Conservation (phyloP, 2,329 filamentous ascomycete genomes). For the Curvularia hawaiiensis region DNA sequence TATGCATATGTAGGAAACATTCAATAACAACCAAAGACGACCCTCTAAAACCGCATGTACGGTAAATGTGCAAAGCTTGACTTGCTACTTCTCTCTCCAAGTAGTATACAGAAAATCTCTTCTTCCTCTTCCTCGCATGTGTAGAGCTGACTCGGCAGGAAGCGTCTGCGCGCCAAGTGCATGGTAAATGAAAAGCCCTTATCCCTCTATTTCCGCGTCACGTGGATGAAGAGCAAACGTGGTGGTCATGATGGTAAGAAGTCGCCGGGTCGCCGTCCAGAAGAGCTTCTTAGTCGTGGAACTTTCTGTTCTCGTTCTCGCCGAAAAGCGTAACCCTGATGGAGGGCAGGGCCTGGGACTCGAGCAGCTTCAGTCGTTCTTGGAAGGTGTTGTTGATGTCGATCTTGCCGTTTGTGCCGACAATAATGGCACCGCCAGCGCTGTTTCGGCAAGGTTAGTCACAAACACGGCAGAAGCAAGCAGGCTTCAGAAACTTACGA, state of each 20-base stretch:
- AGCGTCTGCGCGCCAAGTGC: background rate
- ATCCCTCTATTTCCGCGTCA: background rate
- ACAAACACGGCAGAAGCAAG: fast-evolving
- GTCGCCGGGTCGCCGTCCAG: conserved; percentile 1
- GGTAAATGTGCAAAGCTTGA: conserved; percentile 17
- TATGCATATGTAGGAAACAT: background rate
- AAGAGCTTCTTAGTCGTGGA: conserved; percentile 72
- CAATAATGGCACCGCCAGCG: conserved; percentile 79
- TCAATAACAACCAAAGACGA: background rate
- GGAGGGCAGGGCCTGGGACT: conserved; percentile 81
- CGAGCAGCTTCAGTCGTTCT: conserved; percentile 82
- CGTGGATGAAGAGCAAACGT: conserved; percentile 1
- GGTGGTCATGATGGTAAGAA: conserved; percentile 1
- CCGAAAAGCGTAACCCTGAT: conserved; percentile 89
- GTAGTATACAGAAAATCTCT: conserved; percentile 19
- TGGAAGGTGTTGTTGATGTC: conserved; percentile 99
- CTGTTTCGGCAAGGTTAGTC: conserved; percentile 54
- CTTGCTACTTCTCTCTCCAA: conserved; percentile 17
- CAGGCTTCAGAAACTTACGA: conserved; percentile 65
- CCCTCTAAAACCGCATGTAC: conserved; percentile 1
- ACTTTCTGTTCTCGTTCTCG: conserved; percentile 93
- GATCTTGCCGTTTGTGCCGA: conserved; percentile 89
- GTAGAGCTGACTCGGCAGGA: conserved; percentile 8
- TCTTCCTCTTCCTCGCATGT: background rate
- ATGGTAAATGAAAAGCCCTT: background rate